Conservation (phyloP, 2,329 filamentous ascomycete species). For the Penicillium sp. region DNA sequence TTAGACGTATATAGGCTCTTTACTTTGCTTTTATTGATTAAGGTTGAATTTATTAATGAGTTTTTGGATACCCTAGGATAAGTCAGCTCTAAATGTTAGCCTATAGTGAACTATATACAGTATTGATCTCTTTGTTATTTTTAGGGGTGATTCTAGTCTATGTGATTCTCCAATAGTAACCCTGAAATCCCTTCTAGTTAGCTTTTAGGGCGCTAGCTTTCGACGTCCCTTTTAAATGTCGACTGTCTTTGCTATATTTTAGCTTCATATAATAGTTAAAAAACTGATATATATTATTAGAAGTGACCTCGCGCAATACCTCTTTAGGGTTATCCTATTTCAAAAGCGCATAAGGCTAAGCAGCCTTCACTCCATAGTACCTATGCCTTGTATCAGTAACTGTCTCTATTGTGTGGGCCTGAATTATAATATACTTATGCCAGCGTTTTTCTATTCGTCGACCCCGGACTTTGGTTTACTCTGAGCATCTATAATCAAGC, state of each 20-base stretch:
- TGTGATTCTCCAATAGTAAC: constrained; percentile 15
- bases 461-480: constrained; percentile 7
- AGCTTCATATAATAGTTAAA: constrained; percentile 15
- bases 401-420: neutral
- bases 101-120: constrained; percentile 5
- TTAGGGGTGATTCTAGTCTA: constrained; percentile 10
- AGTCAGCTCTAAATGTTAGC: constrained; percentile 6
- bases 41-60: constrained; percentile 16
- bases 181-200: constrained; percentile 15
- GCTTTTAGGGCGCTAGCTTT: constrained; percentile 19
- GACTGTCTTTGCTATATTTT: constrained; percentile 6
- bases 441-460: constrained; percentile 11
- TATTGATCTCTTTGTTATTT: constrained; percentile 16
- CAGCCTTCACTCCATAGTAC: constrained; percentile 7
- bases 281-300: constrained; percentile 11
- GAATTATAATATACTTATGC: constrained; percentile 10
- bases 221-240: constrained; percentile 11
- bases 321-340: constrained; percentile 12
- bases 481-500: constrained; percentile 14
- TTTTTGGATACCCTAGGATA: constrained; percentile 13
- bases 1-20: constrained; percentile 14
- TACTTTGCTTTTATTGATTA: constrained; percentile 8
- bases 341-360: constrained; percentile 1
- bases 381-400: constrained; percentile 4
- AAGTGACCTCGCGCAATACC: constrained; percentile 6